phyloP scores from a whole-genome alignment of 2,329 filamentous ascomycete genomes.

The Fusarium aywerte region DNA sequence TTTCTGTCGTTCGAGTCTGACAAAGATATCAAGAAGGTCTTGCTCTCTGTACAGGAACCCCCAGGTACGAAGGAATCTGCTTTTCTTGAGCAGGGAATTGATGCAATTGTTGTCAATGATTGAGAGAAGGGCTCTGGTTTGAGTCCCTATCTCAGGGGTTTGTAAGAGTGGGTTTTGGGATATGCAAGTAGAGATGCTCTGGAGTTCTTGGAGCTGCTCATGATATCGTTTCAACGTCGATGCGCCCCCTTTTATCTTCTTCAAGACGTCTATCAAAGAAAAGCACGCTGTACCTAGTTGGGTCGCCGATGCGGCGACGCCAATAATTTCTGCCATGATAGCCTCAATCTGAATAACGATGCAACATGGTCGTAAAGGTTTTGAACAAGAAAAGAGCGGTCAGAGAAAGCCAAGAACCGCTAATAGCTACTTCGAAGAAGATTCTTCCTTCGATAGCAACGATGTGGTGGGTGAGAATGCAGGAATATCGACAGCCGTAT shows the following conservation, averaged over 20 bases:
- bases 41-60: neutral
- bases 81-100: neutral
- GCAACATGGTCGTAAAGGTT: neutral
- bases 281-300: slow-evolving; percentile 30
- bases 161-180: slow-evolving; percentile 39
- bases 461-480: slow-evolving; percentile 22
- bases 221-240: slow-evolving; percentile 33
- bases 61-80: neutral
- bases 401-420: neutral
- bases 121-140: slow-evolving; percentile 27
- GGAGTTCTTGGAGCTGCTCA: slow-evolving; percentile 38
- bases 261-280: slow-evolving; percentile 31
- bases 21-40: slow-evolving; percentile 35
- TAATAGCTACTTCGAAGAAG: slow-evolving; percentile 1
- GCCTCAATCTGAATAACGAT: neutral
- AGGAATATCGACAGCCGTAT: neutral
- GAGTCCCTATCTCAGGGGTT: slow-evolving; percentile 29
- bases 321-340: slow-evolving; percentile 42
- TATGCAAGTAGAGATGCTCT: slow-evolving; percentile 31
- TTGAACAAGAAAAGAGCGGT: slow-evolving; percentile 13
- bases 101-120: slow-evolving; percentile 28
- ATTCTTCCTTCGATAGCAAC: no score
- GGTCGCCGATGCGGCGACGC: slow-evolving; percentile 35
- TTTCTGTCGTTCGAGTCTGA: slow-evolving; percentile 32
- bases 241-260: slow-evolving; percentile 40